Conservation (phyloP, 345 rosid species). For the Erucastrum elatum region DNA sequence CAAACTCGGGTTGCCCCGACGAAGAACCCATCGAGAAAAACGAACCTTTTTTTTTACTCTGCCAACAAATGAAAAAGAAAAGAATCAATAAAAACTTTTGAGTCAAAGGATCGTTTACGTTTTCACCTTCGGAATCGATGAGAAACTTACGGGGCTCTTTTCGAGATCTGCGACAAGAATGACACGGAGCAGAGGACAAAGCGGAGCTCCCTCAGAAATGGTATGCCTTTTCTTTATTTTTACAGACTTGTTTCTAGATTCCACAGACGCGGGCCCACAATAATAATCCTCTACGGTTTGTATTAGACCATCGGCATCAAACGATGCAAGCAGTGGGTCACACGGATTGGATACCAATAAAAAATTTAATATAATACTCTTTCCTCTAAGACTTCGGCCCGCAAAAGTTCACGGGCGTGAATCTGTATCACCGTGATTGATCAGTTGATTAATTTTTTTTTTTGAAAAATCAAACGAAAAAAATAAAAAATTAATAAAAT, state of each 20-base stretch:
- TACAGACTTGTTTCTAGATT: conserved; percentile 16
- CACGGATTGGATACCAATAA: too few relatives aligned
- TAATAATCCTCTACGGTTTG: background rate
- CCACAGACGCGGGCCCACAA: background rate
- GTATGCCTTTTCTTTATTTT: conserved; percentile 1
- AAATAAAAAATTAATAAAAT: too few relatives aligned
- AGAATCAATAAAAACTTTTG: background rate
- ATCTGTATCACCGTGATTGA: too few relatives aligned
- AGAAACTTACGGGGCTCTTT: background rate
- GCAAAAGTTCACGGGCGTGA: too few relatives aligned
- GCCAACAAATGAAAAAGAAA: background rate
- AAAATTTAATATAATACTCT: too few relatives aligned
- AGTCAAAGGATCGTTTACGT: conserved; percentile 4
- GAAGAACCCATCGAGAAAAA: conserved; percentile 53
- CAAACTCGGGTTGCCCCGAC: conserved; percentile 65
- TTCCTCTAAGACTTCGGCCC: too few relatives aligned
- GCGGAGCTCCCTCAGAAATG: conserved; percentile 19
- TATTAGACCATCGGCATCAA: too few relatives aligned
- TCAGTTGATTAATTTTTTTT: too few relatives aligned
- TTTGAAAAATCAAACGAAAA: too few relatives aligned
- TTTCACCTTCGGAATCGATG: background rate
- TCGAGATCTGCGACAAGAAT: conserved; percentile 32
- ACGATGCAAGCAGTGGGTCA: too few relatives aligned
- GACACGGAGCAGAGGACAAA: conserved; percentile 8
- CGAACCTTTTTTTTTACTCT: background rate